These are phyloP conservation scores for Rhytidiadelphus loreus DNA, from an alignment of 225 moss, liverwort and hornwort species.

Conservation along the genomic window DNA sequence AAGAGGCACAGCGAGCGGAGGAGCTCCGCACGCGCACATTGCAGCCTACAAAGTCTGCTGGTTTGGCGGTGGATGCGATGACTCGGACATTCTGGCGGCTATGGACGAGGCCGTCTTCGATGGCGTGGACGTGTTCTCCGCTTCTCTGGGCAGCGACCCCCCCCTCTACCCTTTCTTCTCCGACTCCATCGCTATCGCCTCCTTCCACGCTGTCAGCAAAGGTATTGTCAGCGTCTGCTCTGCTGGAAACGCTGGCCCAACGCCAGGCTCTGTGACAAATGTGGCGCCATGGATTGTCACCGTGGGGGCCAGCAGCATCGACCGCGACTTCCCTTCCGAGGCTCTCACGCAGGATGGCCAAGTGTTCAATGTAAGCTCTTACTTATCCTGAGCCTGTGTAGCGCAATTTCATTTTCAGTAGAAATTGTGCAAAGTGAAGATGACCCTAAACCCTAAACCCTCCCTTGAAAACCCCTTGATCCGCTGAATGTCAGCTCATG, in stretches of 20 bases:
- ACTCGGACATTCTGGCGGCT: constrained; percentile 39
- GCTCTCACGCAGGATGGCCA: constrained; percentile 22
- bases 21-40: constrained; percentile 53
- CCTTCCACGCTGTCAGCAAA: constrained; percentile 46
- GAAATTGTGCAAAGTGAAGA: background rate
- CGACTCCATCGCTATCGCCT: constrained; percentile 57
- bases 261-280: constrained; percentile 40
- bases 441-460: background rate
- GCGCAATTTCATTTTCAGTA: background rate
- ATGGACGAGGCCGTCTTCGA: constrained; percentile 59
- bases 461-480: background rate
- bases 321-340: constrained; percentile 49
- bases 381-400: background rate
- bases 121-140: constrained; percentile 66
- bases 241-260: constrained; percentile 70
- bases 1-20: constrained; percentile 57
- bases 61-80: constrained; percentile 21
- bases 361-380: background rate
- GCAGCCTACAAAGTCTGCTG: constrained; percentile 90
- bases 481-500: too few species aligned
- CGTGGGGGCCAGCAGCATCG: constrained; percentile 58
- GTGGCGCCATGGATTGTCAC: constrained; percentile 74
- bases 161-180: constrained; percentile 28
- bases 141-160: constrained; percentile 44
- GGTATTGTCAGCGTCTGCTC: constrained; percentile 50